Evolutionary conservation across 352 stramenopile species (phyloP).

Genomic region (Globisporangium carolinianum): DNA sequence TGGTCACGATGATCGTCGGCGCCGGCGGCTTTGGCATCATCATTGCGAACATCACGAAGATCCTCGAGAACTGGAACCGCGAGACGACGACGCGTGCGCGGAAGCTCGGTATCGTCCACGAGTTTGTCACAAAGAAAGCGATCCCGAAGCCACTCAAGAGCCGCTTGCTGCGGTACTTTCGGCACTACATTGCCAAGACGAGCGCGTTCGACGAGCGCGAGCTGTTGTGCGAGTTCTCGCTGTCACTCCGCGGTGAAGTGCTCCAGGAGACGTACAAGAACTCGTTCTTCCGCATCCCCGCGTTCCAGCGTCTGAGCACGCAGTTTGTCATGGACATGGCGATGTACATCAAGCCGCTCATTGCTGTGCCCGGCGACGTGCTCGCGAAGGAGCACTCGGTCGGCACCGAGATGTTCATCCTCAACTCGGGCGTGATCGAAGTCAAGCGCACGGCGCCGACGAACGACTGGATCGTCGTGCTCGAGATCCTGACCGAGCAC

Average conservation of each 20-base stretch:
- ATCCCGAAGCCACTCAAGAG: constrained; percentile 44
- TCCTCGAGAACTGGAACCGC: constrained; percentile 73
- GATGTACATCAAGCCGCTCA: constrained; percentile 81
- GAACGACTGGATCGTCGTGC: constrained; percentile 58
- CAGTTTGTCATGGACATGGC: constrained; percentile 83
- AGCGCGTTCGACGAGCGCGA: constrained; percentile 72
- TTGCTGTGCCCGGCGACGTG: constrained; percentile 57
- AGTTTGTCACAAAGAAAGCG: constrained; percentile 56
- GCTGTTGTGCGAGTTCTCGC: constrained; percentile 66
- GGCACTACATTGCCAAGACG: constrained; percentile 74
- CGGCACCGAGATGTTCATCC: constrained; percentile 78
- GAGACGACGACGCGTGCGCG: constrained; percentile 41
- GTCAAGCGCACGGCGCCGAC: constrained; percentile 48
- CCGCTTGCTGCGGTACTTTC: constrained; percentile 63
- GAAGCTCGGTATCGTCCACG: constrained; percentile 58
- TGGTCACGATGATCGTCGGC: constrained; percentile 65
- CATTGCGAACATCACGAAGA: constrained; percentile 81
- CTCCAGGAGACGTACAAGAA: constrained; percentile 70
- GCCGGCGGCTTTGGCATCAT: constrained; percentile 74
- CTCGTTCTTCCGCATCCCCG: constrained; percentile 69
- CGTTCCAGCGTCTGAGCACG: constrained; percentile 56
- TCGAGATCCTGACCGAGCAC: constrained; percentile 65
- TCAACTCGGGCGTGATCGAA: constrained; percentile 71
- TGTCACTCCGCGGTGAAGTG: constrained; percentile 68
- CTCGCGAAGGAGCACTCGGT: constrained; percentile 56